phyloP scores from a whole-genome alignment of 129 eudicot genomes.

The Lactuca sativa region DNA sequence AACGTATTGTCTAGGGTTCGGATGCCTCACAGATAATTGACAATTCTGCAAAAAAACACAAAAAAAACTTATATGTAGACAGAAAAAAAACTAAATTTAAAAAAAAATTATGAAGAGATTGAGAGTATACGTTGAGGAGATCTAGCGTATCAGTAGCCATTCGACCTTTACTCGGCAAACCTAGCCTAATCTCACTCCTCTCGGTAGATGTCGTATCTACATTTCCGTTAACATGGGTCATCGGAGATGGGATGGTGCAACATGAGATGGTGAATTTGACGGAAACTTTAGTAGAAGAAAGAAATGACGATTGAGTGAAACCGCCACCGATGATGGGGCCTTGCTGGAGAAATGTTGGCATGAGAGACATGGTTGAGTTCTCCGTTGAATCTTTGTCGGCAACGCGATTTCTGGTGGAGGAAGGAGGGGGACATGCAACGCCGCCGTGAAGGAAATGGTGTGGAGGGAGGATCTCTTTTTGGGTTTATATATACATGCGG shows the following conservation, averaged over 20 bases:
- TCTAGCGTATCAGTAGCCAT: constrained; percentile 83
- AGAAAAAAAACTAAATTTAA: not conserved
- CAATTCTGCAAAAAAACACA: constrained; percentile 52
- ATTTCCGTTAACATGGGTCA: constrained; percentile 47
- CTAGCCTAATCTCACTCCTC: constrained; percentile 71
- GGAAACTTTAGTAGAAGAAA: constrained; percentile 19
- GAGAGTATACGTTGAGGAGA: constrained; percentile 55
- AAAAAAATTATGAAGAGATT: not conserved
- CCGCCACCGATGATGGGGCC: constrained; percentile 28
- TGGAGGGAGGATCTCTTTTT: constrained; percentile 14
- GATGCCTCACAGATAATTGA: constrained; percentile 85
- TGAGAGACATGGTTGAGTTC: constrained; percentile 40
- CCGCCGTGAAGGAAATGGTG: constrained; percentile 27
- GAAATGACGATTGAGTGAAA: constrained; percentile 23
- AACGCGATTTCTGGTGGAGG: not conserved
- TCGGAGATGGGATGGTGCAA: constrained; percentile 55
- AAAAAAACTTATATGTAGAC: constrained; percentile 2
- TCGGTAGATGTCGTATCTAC: constrained; percentile 29
- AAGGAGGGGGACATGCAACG: constrained; percentile 16
- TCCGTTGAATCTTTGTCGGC: not conserved
- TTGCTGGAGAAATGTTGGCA: constrained; percentile 47
- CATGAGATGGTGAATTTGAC: constrained; percentile 50
- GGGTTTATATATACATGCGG: not conserved
- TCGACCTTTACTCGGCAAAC: constrained; percentile 95
- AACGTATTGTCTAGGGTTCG: constrained; percentile 92